Base-by-base conservation (phyloP, 345 rosid genomes). In the Dipteronia sinensis region DNA sequence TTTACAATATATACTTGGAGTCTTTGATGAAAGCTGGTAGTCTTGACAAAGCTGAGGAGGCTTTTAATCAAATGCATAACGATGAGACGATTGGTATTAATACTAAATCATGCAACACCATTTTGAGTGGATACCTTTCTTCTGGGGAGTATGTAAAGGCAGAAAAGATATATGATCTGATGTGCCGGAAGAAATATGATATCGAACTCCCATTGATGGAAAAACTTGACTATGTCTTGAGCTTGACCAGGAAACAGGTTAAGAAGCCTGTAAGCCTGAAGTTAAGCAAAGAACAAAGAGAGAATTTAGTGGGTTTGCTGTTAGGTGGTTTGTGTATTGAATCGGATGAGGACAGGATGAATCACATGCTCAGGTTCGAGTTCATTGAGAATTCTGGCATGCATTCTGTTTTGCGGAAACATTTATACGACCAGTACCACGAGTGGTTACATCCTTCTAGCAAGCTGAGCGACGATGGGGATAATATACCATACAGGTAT, bases 271-370 rank as follows among this genome's bases (percentile, higher is more conserved):
- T 82, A 65, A 88, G 88, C 75, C 82, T 86, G 74, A 92, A 92
- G 81, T 86, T 95, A 77, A 92, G 92, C 82, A 85, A 85, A 87
- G 97, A 91, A 23, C 97, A 95, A 46, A 85, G 98, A 64, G 97
- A 95, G 83, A 85, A 87, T 71, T 79, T 95, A 71, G 88, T 95
- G 27, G 99, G 99, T 68, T 88, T 95, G 85, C 82, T 95, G 55
- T 79, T 93, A 85, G 98, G 97, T 72, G 97, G 99, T 73, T 78
- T 95, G 87, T 82, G 44, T 75, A 86, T 93, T 5, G 93, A 85
- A 67, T 86, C 90, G 10, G 94, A 88, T 80, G 94, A 84, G 77
- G 74, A 56, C 65, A 80, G 87, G 84, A 91, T 83, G 86, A 89
- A 69, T 15, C 90, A 90, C 85, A 84, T 81, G 83, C 79, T 93